These are phyloP conservation scores for Talaromyces sp. DNA, from an alignment of 2,329 filamentous ascomycete species.

Conservation along the genomic window DNA sequence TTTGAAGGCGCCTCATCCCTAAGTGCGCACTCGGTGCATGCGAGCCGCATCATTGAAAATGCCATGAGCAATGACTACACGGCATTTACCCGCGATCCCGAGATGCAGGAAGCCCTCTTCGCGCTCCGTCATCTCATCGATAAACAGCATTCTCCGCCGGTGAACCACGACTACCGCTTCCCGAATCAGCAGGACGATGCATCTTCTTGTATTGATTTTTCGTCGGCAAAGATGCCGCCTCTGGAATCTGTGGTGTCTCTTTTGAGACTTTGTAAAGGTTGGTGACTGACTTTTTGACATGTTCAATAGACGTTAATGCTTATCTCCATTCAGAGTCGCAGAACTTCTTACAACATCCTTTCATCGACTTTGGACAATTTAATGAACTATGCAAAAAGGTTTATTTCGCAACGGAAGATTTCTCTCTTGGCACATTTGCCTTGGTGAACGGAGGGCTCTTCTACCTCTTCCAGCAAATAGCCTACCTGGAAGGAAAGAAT, in stretches of 20 bases:
- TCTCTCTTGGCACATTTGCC: conserved; percentile 39
- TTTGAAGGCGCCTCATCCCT: conserved; percentile 52
- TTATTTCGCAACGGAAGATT: conserved; percentile 44
- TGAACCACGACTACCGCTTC: conserved; percentile 28
- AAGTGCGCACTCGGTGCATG: conserved; percentile 48
- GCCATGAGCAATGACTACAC: conserved; percentile 34
- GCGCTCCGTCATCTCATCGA: conserved; percentile 39
- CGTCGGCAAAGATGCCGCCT: conserved; percentile 37
- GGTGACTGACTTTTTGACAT: neutral
- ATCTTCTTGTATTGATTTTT: conserved; percentile 28
- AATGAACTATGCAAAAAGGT: conserved; percentile 40
- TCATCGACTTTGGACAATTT: conserved; percentile 33
- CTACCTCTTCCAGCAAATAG: conserved; percentile 32
- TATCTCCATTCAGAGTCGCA: conserved; percentile 22
- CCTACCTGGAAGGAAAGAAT: conserved; percentile 25
- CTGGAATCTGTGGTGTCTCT: conserved; percentile 32
- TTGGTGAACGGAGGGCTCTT: conserved; percentile 39
- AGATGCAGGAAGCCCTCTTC: conserved; percentile 38
- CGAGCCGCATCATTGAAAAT: conserved; percentile 42
- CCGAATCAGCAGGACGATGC: conserved; percentile 24
- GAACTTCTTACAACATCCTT: conserved; percentile 30
- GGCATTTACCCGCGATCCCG: conserved; percentile 34
- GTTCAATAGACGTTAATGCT: neutral
- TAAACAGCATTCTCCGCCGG: conserved; percentile 30
- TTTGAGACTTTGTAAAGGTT: conserved; percentile 35